Evolutionary conservation across 2,329 filamentous ascomycete species (phyloP).

Genomic region (Bipolaris gigantea): DNA sequence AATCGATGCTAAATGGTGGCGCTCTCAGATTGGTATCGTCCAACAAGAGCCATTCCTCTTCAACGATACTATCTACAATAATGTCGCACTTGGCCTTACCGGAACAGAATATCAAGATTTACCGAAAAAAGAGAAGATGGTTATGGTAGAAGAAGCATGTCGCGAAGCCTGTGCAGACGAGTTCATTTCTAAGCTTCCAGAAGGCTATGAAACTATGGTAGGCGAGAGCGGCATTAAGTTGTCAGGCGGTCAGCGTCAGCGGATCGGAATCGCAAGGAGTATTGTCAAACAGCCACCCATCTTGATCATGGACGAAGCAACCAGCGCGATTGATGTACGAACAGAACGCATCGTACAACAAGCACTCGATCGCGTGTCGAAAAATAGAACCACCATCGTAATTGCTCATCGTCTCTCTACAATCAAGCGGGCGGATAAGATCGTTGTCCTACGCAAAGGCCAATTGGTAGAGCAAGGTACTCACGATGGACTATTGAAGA

Average conservation of each 20-base stretch:
- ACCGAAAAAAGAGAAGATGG: slow-evolving; percentile 58
- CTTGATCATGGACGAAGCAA: slow-evolving; percentile 75
- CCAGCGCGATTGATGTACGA: slow-evolving; percentile 64
- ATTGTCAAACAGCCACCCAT: slow-evolving; percentile 68
- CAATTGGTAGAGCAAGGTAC: slow-evolving; percentile 72
- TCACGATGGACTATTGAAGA: slow-evolving; percentile 68
- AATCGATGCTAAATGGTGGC: slow-evolving; percentile 49
- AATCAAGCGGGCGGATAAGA: slow-evolving; percentile 75
- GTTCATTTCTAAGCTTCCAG: slow-evolving; percentile 41
- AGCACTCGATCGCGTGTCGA: slow-evolving; percentile 62
- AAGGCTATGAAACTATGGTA: slow-evolving; percentile 73
- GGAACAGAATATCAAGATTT: slow-evolving; percentile 54
- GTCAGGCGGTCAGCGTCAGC: slow-evolving; percentile 83
- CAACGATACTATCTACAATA: slow-evolving; percentile 46
- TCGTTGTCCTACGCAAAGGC: slow-evolving; percentile 74
- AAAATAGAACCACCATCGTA: slow-evolving; percentile 70
- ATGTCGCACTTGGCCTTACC: slow-evolving; percentile 44
- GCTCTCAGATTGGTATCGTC: slow-evolving; percentile 50
- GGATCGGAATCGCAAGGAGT: slow-evolving; percentile 73
- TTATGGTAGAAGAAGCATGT: slow-evolving; percentile 53
- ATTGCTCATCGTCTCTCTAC: slow-evolving; percentile 78
- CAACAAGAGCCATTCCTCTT: slow-evolving; percentile 49
- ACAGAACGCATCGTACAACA: slow-evolving; percentile 59
- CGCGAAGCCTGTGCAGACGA: slow-evolving; percentile 45
- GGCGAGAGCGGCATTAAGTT: slow-evolving; percentile 78